Evolutionary conservation across 768 basidiomycete genomes (phyloP).

Genomic region (Zangia roseola): DNA sequence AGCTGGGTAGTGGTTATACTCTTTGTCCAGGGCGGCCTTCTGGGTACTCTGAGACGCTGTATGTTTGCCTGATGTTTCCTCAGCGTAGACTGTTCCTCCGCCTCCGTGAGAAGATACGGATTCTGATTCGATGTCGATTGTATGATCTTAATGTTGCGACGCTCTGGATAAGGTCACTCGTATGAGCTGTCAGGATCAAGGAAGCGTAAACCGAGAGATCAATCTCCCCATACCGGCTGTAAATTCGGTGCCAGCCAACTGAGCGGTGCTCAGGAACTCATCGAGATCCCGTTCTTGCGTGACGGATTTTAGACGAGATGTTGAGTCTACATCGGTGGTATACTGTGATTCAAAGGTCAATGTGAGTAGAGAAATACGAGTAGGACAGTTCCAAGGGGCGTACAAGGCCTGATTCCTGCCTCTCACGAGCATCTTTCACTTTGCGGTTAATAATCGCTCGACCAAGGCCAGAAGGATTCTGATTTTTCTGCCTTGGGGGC

Average conservation of each 20-base stretch:
- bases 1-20: slow-evolving; percentile 73
- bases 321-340: slow-evolving; percentile 68
- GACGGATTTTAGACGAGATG: slow-evolving; percentile 78
- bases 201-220: background rate
- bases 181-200: slow-evolving; percentile 4
- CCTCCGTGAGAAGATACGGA: slow-evolving; percentile 79
- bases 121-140: slow-evolving; percentile 62
- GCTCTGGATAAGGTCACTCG: slow-evolving; percentile 43
- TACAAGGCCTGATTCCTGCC: slow-evolving; percentile 57
- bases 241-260: slow-evolving; percentile 93
- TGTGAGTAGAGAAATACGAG: background rate
- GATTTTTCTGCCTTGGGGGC: slow-evolving; percentile 60
- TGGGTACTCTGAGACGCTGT: slow-evolving; percentile 77
- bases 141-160: slow-evolving; percentile 78
- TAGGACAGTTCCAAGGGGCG: slow-evolving; percentile 22
- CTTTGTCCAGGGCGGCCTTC: slow-evolving; percentile 88
- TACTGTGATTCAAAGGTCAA: slow-evolving; percentile 46
- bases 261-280: slow-evolving; percentile 93
- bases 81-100: slow-evolving; percentile 77
- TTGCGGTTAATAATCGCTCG: slow-evolving; percentile 94
- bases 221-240: slow-evolving; percentile 69
- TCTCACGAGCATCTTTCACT: slow-evolving; percentile 40
- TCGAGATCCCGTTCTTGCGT: slow-evolving; percentile 96
- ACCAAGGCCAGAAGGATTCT: slow-evolving; percentile 82
- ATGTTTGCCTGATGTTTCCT: slow-evolving; percentile 74